Conservation (phyloP, 2,329 filamentous ascomycete genomes). For the Claviceps humidiphila region DNA sequence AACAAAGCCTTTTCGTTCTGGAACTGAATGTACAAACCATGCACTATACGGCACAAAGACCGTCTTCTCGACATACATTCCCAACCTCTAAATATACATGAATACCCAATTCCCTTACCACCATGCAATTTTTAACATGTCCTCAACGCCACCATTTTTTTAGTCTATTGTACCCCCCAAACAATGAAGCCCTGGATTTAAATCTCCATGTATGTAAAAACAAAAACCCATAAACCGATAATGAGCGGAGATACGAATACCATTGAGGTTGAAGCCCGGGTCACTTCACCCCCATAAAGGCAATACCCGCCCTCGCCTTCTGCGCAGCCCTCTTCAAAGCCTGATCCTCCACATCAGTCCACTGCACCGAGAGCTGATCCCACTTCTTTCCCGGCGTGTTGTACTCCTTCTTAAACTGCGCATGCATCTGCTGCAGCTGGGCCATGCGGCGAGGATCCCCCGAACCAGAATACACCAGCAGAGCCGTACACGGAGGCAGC, state of each 20-base stretch:
- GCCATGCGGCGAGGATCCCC: constrained; percentile 57
- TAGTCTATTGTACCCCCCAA: too few relatives aligned
- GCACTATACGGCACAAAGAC: too few relatives aligned
- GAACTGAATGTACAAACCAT: too few relatives aligned
- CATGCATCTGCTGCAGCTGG: constrained; percentile 44
- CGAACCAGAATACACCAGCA: constrained; percentile 52
- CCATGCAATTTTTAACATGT: too few relatives aligned
- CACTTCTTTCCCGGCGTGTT: constrained; percentile 50
- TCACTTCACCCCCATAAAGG: constrained; percentile 52
- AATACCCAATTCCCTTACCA: too few relatives aligned
- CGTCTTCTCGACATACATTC: too few relatives aligned
- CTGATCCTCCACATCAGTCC: constrained; percentile 55
- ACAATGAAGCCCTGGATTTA: too few relatives aligned
- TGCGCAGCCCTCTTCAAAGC: constrained; percentile 43
- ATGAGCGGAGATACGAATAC: too few relatives aligned
- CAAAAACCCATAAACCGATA: background rate
- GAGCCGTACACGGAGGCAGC: constrained; percentile 50
- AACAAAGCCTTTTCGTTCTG: too few relatives aligned
- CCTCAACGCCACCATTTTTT: too few relatives aligned
- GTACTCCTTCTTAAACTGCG: constrained; percentile 50
- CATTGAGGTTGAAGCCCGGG: background rate
- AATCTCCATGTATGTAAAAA: background rate
- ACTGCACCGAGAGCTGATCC: constrained; percentile 53
- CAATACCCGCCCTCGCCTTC: constrained; percentile 47
- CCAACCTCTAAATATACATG: too few relatives aligned